Percentiles rank a stretch among this genome's conserved stretches.
These are phyloP conservation scores for Alisma plantagoaquatica DNA, from an alignment of 106 monocot species.

Conservation along the genomic window DNA sequence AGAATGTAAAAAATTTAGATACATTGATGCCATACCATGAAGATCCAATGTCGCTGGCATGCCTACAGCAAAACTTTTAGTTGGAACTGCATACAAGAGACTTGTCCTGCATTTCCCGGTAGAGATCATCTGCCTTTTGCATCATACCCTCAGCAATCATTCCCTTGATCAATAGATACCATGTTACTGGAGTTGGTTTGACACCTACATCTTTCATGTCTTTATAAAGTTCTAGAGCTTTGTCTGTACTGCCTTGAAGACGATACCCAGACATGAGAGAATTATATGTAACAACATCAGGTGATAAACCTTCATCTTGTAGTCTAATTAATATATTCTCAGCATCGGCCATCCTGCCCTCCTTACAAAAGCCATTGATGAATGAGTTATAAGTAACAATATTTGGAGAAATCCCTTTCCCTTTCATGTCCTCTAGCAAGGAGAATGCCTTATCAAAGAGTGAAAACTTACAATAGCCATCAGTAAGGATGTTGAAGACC, in stretches of 20 bases:
- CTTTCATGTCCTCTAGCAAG: slow-evolving; percentile 34
- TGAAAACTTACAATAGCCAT: slow-evolving; percentile 24
- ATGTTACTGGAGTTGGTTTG: slow-evolving; percentile 34
- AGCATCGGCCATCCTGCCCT: slow-evolving; percentile 29
- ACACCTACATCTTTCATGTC: slow-evolving; percentile 36
- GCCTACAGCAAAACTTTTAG: no score
- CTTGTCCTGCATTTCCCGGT: slow-evolving; percentile 29
- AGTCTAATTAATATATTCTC: slow-evolving; percentile 21
- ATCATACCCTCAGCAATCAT: slow-evolving; percentile 26
- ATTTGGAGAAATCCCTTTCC: slow-evolving; percentile 22
- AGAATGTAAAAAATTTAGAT: no score
- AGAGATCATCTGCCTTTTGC: slow-evolving; percentile 25
- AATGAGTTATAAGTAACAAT: slow-evolving; percentile 54
- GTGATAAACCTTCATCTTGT: slow-evolving; percentile 29
- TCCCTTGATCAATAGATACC: slow-evolving; percentile 22
- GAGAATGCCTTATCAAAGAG: slow-evolving; percentile 10
- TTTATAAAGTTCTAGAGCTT: slow-evolving; percentile 35
- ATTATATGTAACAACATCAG: slow-evolving; percentile 60
- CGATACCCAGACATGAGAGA: slow-evolving; percentile 50
- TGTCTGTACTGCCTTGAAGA: slow-evolving; percentile 17
- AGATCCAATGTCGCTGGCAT: no score
- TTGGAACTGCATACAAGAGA: no score
- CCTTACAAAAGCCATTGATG: slow-evolving; percentile 39
- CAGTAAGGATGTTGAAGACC: slow-evolving; percentile 43
- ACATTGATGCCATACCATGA: no score